A percentile compares a stretch with the other conserved stretches of the same genome.
Evolutionary conservation across 345 rosid species (phyloP).

Genomic region (Camelina hispida): DNA sequence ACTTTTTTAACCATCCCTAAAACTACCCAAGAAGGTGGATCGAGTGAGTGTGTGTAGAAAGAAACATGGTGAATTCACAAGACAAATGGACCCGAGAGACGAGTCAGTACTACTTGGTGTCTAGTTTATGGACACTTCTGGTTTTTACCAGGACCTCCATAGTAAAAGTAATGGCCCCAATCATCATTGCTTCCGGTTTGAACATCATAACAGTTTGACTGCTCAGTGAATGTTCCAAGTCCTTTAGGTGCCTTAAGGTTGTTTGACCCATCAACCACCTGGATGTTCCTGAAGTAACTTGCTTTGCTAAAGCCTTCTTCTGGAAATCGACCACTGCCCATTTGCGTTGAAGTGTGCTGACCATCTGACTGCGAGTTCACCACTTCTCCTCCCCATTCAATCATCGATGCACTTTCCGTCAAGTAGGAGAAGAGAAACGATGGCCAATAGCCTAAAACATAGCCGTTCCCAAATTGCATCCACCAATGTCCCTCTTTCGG

Average conservation of each 20-base stretch:
- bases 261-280: constrained; percentile 84
- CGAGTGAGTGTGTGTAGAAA: constrained; percentile 30
- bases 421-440: constrained; percentile 94
- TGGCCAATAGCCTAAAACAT: constrained; percentile 93
- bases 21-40: constrained; percentile 36
- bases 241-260: constrained; percentile 93
- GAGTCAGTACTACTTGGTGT: constrained; percentile 21
- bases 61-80: constrained; percentile 42
- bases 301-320: constrained; percentile 96
- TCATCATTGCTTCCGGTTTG: constrained; percentile 85
- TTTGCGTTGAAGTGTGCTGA: constrained; percentile 88
- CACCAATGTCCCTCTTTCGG: constrained; percentile 99
- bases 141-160: constrained; percentile 94
- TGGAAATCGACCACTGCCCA: constrained; percentile 94
- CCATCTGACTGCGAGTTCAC: constrained; percentile 91
- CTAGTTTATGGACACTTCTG: constrained; percentile 64
- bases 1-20: constrained; percentile 40
- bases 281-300: constrained; percentile 90
- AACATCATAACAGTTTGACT: constrained; percentile 93
- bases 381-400: constrained; percentile 99
- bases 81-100: constrained; percentile 22
- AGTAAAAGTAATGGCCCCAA: constrained; percentile 98
- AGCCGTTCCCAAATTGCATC: constrained; percentile 96
- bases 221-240: constrained; percentile 89
- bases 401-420: constrained; percentile 91